Conservation (phyloP, 176 grass and related monocot species). For the Lolium perenne region DNA sequence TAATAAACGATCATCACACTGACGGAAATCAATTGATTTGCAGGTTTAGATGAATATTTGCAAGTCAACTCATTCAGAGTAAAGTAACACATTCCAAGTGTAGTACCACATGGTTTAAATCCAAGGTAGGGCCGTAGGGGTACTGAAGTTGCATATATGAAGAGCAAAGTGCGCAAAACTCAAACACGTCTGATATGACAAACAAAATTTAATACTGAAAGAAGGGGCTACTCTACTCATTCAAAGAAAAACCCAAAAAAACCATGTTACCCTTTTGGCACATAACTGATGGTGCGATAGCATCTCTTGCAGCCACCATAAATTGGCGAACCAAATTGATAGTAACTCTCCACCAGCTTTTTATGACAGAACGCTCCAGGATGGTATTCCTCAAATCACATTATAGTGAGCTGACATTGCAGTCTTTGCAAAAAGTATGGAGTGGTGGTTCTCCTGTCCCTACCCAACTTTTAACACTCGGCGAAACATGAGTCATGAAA, state of each 20-base stretch:
- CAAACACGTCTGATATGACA: background rate
- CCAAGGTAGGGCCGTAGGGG: too few relatives aligned
- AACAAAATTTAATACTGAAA: background rate
- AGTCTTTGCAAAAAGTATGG: slow-evolving; percentile 29
- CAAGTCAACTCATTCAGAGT: background rate
- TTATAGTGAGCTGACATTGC: slow-evolving; percentile 43
- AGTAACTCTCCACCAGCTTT: slow-evolving; percentile 39
- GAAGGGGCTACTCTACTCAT: background rate
- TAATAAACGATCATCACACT: background rate
- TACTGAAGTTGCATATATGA: background rate
- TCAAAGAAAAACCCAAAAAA: background rate
- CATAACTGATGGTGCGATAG: slow-evolving; percentile 8
- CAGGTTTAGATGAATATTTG: background rate
- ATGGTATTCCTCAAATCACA: slow-evolving; percentile 44
- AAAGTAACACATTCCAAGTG: background rate
- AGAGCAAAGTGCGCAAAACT: background rate
- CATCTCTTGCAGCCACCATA: slow-evolving; percentile 35
- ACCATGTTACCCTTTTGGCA: background rate
- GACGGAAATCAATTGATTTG: background rate
- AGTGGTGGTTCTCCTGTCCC: slow-evolving; percentile 43
- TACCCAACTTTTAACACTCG: slow-evolving; percentile 34
- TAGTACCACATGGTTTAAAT: background rate
- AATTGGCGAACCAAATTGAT: slow-evolving; percentile 39
- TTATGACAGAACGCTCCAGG: slow-evolving; percentile 25
- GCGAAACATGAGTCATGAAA: slow-evolving; percentile 31